Evolutionary conservation across 495 filamentous ascomycete species (phyloP), one percentile per base, ranked within the genome.

Genomic region (Hypoxylon subgilvum): DNA sequence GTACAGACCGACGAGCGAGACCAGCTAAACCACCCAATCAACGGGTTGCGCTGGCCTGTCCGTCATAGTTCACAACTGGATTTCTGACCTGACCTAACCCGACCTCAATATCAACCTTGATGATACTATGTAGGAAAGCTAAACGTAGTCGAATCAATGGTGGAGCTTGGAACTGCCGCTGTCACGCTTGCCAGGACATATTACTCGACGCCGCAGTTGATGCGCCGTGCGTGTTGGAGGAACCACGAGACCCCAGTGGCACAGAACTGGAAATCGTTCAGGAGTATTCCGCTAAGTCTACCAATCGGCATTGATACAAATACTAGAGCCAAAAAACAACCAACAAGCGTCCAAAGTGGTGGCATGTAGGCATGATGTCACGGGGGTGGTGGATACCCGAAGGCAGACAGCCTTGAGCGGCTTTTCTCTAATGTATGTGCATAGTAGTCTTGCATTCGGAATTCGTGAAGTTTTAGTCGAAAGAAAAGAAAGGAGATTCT

Each of bases 331-430:
- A 57, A 22, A 50, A 46, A 52, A 17, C 18, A 57, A 40, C 21
- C 17, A 36, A 49, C 17, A 8, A 52, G 9, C 50, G 60, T 45
- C 10, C 32, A n/a, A 12, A 48, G 38, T n/a, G n/a, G n/a, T n/a
- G n/a, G n/a, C n/a, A 35, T 36, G 27, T 18, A 21, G 42, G 41
- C 18, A 57, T 64, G 49, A 64, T 64, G 54, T 64, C 61, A 63
- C 38, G 30, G 30, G 45, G 10, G n/a, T 22, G 41, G 46, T 42
- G 57, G 28, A 38, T 50, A 49, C 40, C 25, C 12, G 21, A 21
- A 13, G 28, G 23, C n/a, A n/a, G n/a, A n/a, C n/a, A n/a, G n/a
- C n/a, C n/a, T n/a, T n/a, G n/a, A n/a, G n/a, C n/a, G n/a, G n/a
- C n/a, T n/a, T n/a, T n/a, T n/a, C n/a, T 34, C 21, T 17, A 32